Percentiles rank a stretch among this genome's conserved stretches.
Evolutionary conservation across 371 early-diverging fungal species (phyloP).

Genomic region (Lichtheimia ramosa): DNA sequence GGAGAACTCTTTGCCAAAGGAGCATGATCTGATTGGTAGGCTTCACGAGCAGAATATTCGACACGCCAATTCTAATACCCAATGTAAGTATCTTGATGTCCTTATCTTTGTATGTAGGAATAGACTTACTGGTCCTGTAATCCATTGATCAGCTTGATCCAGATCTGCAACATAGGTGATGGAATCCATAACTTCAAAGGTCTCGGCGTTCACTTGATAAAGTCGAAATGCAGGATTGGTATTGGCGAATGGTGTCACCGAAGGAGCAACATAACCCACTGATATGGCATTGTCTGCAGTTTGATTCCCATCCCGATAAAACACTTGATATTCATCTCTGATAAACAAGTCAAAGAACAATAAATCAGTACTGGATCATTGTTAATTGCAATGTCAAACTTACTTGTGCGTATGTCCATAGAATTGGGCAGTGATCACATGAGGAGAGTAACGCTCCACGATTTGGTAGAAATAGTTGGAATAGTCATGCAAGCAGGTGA

Average conservation of each 20-base stretch:
- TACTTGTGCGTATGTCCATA: constrained; percentile 63
- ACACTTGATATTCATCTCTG: constrained; percentile 55
- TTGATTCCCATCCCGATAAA: constrained; percentile 40
- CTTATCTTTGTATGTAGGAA: not conserved
- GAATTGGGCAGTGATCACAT: constrained; percentile 63
- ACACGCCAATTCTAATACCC: constrained; percentile 51
- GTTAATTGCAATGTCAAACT: not conserved
- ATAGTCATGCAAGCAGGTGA: constrained; percentile 59
- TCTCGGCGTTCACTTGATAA: constrained; percentile 54
- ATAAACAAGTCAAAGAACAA: not conserved
- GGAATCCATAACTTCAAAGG: constrained; percentile 60
- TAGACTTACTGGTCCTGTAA: constrained; percentile 31
- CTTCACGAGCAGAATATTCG: constrained; percentile 58
- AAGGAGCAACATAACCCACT: constrained; percentile 54
- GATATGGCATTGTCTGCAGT: constrained; percentile 43
- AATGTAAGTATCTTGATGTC: constrained; percentile 1
- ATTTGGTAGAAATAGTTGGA: constrained; percentile 60
- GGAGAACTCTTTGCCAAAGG: constrained; percentile 30
- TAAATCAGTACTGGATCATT: not conserved
- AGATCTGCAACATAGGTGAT: constrained; percentile 56
- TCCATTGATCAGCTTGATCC: constrained; percentile 41
- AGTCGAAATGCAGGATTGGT: constrained; percentile 59
- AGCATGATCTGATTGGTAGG: constrained; percentile 36
- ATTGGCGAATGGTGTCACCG: constrained; percentile 51
- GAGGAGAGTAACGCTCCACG: constrained; percentile 57